Percentiles rank a stretch among this genome's conserved stretches.
Evolutionary conservation across 2,329 filamentous ascomycete species (phyloP).

Genomic region (Penicillium frequentans): DNA sequence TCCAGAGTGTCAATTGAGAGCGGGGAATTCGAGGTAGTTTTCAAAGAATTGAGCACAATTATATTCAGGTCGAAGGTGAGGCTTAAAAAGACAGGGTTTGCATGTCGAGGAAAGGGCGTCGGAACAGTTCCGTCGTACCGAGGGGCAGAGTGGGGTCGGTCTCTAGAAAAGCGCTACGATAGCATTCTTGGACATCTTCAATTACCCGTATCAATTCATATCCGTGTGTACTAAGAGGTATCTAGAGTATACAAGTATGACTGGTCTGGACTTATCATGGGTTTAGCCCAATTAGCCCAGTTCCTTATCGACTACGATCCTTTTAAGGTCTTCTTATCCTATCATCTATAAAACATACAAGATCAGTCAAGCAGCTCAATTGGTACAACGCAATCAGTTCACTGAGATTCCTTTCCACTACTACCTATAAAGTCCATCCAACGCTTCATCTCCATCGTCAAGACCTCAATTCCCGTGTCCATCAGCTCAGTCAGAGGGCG

Average conservation of each 20-base stretch:
- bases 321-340: too few relatives aligned
- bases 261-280: too few relatives aligned
- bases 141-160: not conserved
- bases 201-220: not conserved
- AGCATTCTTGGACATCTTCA: too few relatives aligned
- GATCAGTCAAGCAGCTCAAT: too few relatives aligned
- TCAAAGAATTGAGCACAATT: not conserved
- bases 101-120: not conserved
- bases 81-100: not conserved
- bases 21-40: not conserved
- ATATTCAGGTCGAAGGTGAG: not conserved
- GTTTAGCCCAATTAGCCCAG: too few relatives aligned
- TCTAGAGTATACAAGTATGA: too few relatives aligned
- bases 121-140: not conserved
- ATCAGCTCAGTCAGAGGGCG: conserved; percentile 12
- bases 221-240: too few relatives aligned
- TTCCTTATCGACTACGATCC: too few relatives aligned
- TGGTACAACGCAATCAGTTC: not conserved
- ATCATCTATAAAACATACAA: too few relatives aligned
- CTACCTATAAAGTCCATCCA: conserved; percentile 16
- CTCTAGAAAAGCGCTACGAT: too few relatives aligned
- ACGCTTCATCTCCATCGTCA: conserved; percentile 7
- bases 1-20: not conserved
- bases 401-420: conserved; percentile 1
- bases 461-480: conserved; percentile 7